These are phyloP conservation scores for Melastoma candidum DNA, from an alignment of 441 rosid species.

Conservation along the genomic window DNA sequence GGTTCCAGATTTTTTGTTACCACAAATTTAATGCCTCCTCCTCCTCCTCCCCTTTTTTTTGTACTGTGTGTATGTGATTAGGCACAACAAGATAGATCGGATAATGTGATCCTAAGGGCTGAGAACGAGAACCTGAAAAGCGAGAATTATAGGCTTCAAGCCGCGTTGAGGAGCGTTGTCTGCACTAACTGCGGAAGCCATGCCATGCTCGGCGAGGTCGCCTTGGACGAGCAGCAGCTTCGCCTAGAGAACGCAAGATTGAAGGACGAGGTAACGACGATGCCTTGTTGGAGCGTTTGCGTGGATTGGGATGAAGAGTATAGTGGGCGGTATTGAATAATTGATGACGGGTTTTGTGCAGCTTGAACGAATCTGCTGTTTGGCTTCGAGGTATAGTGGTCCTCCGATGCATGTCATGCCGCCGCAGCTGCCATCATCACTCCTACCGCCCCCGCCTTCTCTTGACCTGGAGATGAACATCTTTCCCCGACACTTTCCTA, in stretches of 20 bases:
- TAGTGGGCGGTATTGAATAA: neutral
- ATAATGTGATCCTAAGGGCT: slow-evolving; percentile 60
- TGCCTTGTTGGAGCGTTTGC: neutral
- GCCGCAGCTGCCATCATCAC: slow-evolving; percentile 23
- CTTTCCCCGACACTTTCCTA: slow-evolving; percentile 44
- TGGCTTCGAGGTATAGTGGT: slow-evolving; percentile 44
- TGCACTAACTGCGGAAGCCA: slow-evolving; percentile 83
- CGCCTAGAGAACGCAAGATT: slow-evolving; percentile 79
- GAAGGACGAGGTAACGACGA: slow-evolving; percentile 57
- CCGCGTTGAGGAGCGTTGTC: slow-evolving; percentile 50
- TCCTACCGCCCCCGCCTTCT: slow-evolving; percentile 30
- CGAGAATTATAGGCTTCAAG: slow-evolving; percentile 66
- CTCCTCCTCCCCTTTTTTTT: too few species aligned
- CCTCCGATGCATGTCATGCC: slow-evolving; percentile 37
- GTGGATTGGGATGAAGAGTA: neutral
- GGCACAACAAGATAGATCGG: slow-evolving; percentile 89
- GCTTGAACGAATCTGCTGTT: slow-evolving; percentile 63
- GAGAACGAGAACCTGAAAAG: slow-evolving; percentile 68
- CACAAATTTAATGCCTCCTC: too few species aligned
- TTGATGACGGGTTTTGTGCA: slow-evolving; percentile 13
- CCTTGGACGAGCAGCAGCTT: slow-evolving; percentile 48
- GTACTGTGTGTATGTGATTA: slow-evolving; percentile 6
- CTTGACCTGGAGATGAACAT: slow-evolving; percentile 72
- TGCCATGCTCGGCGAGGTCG: slow-evolving; percentile 49
- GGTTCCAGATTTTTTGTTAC: too few species aligned